Evolutionary conservation across 2,329 filamentous ascomycete species (phyloP).

Genomic region (Aurifilum marmelostoma): DNA sequence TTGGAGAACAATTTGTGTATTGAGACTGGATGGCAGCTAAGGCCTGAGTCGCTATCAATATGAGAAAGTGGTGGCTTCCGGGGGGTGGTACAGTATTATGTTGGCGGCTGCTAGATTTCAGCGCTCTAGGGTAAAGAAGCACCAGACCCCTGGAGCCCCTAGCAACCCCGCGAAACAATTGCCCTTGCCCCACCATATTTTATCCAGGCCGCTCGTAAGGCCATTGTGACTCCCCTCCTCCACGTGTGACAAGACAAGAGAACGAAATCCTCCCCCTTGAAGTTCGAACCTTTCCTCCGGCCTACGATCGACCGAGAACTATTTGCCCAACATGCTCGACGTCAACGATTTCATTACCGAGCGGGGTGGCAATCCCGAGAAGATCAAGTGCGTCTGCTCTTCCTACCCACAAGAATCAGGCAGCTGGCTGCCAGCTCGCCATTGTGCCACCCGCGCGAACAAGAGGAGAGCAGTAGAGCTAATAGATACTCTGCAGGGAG

Average conservation of each 20-base stretch:
- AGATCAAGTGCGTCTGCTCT: constrained; percentile 55
- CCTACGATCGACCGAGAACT: constrained; percentile 9
- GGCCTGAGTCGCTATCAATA: neutral
- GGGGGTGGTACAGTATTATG: too few relatives aligned
- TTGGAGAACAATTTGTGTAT: neutral
- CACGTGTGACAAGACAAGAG: constrained; percentile 8
- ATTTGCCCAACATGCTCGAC: constrained; percentile 66
- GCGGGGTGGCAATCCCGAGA: constrained; percentile 87
- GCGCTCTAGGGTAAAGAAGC: neutral
- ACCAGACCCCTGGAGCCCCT: neutral
- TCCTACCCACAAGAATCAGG: neutral
- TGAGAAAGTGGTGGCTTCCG: neutral
- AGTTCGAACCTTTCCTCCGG: neutral
- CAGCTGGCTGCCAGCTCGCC: constrained; percentile 1
- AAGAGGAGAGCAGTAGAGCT: neutral
- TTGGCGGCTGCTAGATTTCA: neutral
- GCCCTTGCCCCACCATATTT: constrained; percentile 23
- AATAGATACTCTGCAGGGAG: constrained; percentile 57
- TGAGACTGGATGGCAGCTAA: neutral
- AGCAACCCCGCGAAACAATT: constrained; percentile 1
- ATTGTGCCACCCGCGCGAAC: neutral
- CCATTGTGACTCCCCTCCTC: constrained; percentile 13
- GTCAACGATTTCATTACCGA: constrained; percentile 80
- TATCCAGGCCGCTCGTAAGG: constrained; percentile 9
- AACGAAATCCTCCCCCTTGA: neutral